These are phyloP conservation scores for Globisporangium mamillatum DNA, from an alignment of 352 stramenopile species.

Conservation along the genomic window DNA sequence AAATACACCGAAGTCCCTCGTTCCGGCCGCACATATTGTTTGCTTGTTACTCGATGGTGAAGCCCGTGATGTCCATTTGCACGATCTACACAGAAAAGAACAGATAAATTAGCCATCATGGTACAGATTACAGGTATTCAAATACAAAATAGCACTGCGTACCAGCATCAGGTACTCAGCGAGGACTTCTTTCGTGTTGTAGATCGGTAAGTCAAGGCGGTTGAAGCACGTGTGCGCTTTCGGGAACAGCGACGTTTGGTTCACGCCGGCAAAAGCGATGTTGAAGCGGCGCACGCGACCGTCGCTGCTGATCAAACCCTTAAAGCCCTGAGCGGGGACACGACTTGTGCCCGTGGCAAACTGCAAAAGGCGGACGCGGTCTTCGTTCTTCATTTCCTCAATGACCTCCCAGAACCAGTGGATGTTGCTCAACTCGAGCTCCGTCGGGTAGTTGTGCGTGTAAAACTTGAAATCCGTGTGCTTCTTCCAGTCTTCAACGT, in stretches of 20 bases:
- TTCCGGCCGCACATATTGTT: background rate
- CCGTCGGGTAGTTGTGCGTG: constrained; percentile 56
- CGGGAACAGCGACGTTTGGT: constrained; percentile 69
- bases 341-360: constrained; percentile 81
- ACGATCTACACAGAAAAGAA: constrained; percentile 71
- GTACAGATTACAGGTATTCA: background rate
- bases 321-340: constrained; percentile 81
- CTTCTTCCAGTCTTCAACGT: constrained; percentile 79
- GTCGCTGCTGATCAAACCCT: constrained; percentile 81
- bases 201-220: constrained; percentile 72
- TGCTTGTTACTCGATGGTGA: constrained; percentile 75
- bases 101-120: background rate
- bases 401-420: constrained; percentile 98
- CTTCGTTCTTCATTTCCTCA: constrained; percentile 64
- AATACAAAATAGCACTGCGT: background rate
- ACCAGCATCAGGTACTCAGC: constrained; percentile 68
- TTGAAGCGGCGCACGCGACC: constrained; percentile 77
- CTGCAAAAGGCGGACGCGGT: constrained; percentile 75
- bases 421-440: constrained; percentile 87
- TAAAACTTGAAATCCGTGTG: constrained; percentile 81
- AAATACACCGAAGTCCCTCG: constrained; percentile 3
- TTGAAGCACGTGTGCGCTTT: constrained; percentile 88
- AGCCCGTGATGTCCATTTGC: constrained; percentile 96
- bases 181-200: constrained; percentile 66
- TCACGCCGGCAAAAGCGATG: constrained; percentile 57